phyloP scores from a whole-genome alignment of 768 basidiomycete species.

The Amanita subjunquillea region DNA sequence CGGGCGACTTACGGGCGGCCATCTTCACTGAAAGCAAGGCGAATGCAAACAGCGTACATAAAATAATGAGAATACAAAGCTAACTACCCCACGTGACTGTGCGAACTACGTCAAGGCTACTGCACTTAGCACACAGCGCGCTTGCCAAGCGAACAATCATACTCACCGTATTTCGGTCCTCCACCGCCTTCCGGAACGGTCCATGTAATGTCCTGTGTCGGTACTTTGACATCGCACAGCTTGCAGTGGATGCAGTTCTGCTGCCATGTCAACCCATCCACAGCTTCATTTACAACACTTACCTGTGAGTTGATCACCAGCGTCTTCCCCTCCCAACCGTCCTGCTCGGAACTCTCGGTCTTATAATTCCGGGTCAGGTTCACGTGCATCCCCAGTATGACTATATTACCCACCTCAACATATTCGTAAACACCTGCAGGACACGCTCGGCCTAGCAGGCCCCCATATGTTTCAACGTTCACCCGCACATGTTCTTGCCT shows the following conservation, averaged over 20 bases:
- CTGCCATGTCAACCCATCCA: slow-evolving; percentile 10
- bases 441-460: slow-evolving; percentile 81
- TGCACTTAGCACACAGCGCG: neutral
- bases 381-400: neutral
- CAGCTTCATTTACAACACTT: neutral
- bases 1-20: neutral
- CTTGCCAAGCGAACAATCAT: neutral
- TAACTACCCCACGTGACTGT: neutral
- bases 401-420: slow-evolving; percentile 36
- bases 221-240: slow-evolving; percentile 92
- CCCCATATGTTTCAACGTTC: slow-evolving; percentile 77
- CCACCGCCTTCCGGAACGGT: slow-evolving; percentile 94
- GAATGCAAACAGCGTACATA: neutral
- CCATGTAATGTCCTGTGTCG: slow-evolving; percentile 96
- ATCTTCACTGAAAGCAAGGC: neutral
- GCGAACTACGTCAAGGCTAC: neutral
- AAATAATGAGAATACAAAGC: too few relatives aligned
- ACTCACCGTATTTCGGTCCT: slow-evolving; percentile 89
- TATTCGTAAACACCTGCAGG: slow-evolving; percentile 98
- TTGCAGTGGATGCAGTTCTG: slow-evolving; percentile 94
- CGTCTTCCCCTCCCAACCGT: slow-evolving; percentile 71
- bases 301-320: slow-evolving; percentile 96
- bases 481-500: slow-evolving; percentile 53
- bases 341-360: slow-evolving; percentile 21
- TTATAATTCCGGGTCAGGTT: slow-evolving; percentile 13